Evolutionary conservation across 2,329 filamentous ascomycete genomes (phyloP).

Genomic region (Xylariaceae sp.): DNA sequence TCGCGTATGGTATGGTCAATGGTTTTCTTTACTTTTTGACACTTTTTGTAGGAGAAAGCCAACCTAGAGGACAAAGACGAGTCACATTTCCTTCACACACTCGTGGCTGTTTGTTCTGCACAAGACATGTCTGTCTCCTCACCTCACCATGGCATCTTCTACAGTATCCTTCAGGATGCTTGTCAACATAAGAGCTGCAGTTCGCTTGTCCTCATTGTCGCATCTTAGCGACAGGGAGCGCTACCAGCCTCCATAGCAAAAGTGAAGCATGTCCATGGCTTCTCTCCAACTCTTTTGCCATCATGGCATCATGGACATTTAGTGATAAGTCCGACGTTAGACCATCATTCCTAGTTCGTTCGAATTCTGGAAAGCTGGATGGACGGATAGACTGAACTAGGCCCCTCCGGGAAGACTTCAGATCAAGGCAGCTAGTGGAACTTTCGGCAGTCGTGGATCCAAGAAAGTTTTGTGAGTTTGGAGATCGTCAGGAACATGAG

Average conservation of each 20-base stretch:
- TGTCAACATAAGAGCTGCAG: neutral
- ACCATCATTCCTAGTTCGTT: neutral
- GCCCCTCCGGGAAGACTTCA: too few relatives aligned
- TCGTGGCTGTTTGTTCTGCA: neutral
- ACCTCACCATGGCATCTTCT: neutral
- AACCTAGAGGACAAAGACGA: neutral
- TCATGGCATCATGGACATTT: neutral
- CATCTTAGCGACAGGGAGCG: neutral
- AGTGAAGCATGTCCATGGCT: constrained; percentile 1
- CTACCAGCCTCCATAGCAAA: neutral
- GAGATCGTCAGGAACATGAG: too few relatives aligned
- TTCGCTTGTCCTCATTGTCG: neutral
- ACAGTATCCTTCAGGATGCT: too few relatives aligned
- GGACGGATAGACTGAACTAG: too few relatives aligned
- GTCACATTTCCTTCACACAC: neutral
- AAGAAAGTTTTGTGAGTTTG: too few relatives aligned
- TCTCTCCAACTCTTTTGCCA: neutral
- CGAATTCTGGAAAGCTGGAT: too few relatives aligned
- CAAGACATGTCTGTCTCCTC: neutral
- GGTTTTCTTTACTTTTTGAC: neutral
- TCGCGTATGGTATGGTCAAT: neutral
- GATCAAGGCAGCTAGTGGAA: too few relatives aligned
- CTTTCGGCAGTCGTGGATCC: too few relatives aligned
- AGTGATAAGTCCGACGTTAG: neutral
- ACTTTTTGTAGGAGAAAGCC: neutral